Conservation (phyloP, 768 basidiomycete species). For the Tulasnella sp. region DNA sequence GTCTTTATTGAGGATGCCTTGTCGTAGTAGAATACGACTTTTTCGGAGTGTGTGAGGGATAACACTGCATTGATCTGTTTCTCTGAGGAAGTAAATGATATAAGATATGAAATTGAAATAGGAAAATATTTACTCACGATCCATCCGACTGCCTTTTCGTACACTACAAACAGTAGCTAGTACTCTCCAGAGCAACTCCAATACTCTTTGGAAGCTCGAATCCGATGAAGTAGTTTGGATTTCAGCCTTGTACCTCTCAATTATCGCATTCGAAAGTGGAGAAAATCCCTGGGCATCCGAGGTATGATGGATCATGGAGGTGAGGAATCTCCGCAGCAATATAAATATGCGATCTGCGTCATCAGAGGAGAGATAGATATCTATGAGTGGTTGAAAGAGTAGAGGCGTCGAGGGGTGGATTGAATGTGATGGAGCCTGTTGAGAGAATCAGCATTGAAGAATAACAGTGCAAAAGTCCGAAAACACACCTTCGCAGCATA, state of each 20-base stretch:
- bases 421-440: conserved; percentile 57
- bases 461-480: not conserved
- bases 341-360: conserved; percentile 32
- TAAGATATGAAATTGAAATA: conserved; percentile 5
- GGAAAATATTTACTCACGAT: conserved; percentile 33
- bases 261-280: conserved; percentile 40
- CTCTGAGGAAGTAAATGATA: conserved; percentile 21
- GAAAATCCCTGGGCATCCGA: conserved; percentile 53
- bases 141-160: conserved; percentile 56
- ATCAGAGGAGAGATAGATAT: conserved; percentile 31
- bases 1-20: conserved; percentile 17
- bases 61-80: conserved; percentile 25
- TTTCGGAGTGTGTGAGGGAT: conserved; percentile 3
- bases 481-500: conserved; percentile 61
- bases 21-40: too few species aligned
- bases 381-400: conserved; percentile 45
- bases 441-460: not conserved
- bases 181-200: conserved; percentile 34
- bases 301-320: conserved; percentile 73
- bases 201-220: too few species aligned
- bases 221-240: too few species aligned
- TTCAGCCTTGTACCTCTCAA: conserved; percentile 21
- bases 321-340: conserved; percentile 57
- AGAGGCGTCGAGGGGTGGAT: conserved; percentile 63
- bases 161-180: conserved; percentile 45